phyloP scores from a whole-genome alignment of 1,284 basidiomycete species.

The Mycena citricolor region DNA sequence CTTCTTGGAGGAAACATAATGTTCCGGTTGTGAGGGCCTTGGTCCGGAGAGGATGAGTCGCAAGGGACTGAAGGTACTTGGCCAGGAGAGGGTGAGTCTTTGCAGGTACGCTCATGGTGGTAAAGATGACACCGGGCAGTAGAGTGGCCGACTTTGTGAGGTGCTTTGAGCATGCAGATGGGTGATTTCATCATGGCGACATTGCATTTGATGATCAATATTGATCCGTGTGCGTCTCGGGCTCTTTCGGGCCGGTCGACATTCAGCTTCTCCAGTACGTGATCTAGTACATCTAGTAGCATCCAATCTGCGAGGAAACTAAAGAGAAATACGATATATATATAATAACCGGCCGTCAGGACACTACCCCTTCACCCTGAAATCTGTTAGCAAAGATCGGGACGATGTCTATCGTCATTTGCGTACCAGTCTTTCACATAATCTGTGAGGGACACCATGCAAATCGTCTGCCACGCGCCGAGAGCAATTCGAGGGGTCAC shows the following conservation, averaged over 20 bases:
- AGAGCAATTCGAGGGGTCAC: slow-evolving; percentile 96
- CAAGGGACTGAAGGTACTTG: slow-evolving; percentile 63
- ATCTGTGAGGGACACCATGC: slow-evolving; percentile 98
- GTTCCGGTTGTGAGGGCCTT: slow-evolving; percentile 71
- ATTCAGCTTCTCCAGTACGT: no score
- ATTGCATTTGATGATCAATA: no score
- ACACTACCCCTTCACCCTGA: slow-evolving; percentile 49
- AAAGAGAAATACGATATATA: no score
- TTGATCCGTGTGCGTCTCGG: background rate
- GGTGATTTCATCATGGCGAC: no score
- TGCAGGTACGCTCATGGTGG: no score
- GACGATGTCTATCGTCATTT: no score
- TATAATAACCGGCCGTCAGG: slow-evolving; percentile 10
- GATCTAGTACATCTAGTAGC: slow-evolving; percentile 31
- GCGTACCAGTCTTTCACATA: slow-evolving; percentile 83
- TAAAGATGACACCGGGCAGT: no score
- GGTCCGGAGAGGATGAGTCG: slow-evolving; percentile 67
- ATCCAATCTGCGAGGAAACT: slow-evolving; percentile 24
- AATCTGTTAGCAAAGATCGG: slow-evolving; percentile 16
- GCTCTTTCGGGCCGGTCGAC: background rate
- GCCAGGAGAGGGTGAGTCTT: slow-evolving; percentile 30
- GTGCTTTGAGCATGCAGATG: no score
- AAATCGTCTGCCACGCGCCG: slow-evolving; percentile 95
- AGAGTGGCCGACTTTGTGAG: no score
- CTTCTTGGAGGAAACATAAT: slow-evolving; percentile 78